Base-by-base conservation (phyloP, 192 early-diverging fungal genomes). In the Dispira simplex region DNA sequence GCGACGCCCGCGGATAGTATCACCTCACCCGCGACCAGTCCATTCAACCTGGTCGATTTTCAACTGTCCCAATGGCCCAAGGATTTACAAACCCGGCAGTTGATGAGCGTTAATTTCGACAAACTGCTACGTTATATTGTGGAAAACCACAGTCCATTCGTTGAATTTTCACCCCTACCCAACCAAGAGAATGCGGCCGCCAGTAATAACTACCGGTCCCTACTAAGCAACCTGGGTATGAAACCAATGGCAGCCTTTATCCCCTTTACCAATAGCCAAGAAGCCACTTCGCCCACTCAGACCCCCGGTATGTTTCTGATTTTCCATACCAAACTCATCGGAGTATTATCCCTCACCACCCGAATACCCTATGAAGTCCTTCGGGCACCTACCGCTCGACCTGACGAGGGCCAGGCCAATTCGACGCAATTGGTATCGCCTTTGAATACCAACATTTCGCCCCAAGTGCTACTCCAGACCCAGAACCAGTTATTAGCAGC, bases 171-270 rank as follows among this genome's bases (percentile, higher is more conserved):
- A 11, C 43, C 25, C n/a, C 16, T 18, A 0, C 59, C 59, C 39
- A 39, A 45, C 12, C n/a, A 58, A 27, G 46, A 62, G 20, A 43
- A 62, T 39, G n/a, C 59, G 5, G 46, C 28, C 18, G 59, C 46
- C 39, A 32, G n/a, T 18, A 23, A 14, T 21, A 62, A 62, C 44
- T 62, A 46, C 44, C 44, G n/a, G 12, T 14, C 59, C 16, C 43
- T 62, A 10, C 18, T 62, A n/a, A 14, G 59, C 16, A 62, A 39
- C 59, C 59, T 62, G 44, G 32, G 44, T 8, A n/a, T n/a, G 18
- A 62, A 62, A n/a, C 59, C 16, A 11, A 62, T 62, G 59, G 56
- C 43, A 58, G 59, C 59, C 16, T 62, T 62, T n/a, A 45, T 62
- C n/a, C 59, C 16, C 6, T 45, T 62, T n/a, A 45, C 26, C 9